A percentile compares a stretch with the other conserved stretches of the same genome.
Evolutionary conservation across 1,284 basidiomycete species (phyloP).

Genomic region (Cutaneotrichosporon sp.): DNA sequence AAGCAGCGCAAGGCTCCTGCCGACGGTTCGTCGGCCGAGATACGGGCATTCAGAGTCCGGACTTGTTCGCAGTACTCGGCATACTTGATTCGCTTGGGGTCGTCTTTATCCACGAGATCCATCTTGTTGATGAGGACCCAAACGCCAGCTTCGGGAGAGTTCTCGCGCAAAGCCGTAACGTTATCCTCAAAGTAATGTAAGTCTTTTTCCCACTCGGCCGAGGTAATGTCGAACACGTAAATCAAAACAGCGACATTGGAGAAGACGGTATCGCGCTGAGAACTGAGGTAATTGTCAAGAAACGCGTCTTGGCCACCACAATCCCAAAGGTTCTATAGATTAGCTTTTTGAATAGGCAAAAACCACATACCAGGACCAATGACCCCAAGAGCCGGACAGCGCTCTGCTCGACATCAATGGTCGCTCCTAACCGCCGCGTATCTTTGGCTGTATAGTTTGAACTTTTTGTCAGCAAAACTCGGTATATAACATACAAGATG

Average conservation of each 20-base stretch:
- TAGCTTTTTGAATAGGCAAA: constrained; percentile 55
- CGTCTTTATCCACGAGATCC: constrained; percentile 64
- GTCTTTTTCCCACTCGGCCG: constrained; percentile 65
- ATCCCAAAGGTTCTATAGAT: constrained; percentile 79
- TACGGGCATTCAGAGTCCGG: constrained; percentile 61
- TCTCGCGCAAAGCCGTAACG: constrained; percentile 69
- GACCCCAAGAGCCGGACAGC: constrained; percentile 90
- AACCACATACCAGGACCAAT: constrained; percentile 46
- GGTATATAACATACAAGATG: constrained; percentile 74
- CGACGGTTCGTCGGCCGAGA: constrained; percentile 36
- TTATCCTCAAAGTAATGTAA: constrained; percentile 84
- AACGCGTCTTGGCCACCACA: constrained; percentile 97
- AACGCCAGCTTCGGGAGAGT: constrained; percentile 67
- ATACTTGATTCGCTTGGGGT: constrained; percentile 62
- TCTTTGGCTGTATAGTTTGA: constrained; percentile 89
- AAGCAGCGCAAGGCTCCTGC: constrained; percentile 56
- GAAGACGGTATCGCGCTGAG: constrained; percentile 89
- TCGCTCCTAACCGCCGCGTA: constrained; percentile 87
- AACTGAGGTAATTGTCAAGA: constrained; percentile 91
- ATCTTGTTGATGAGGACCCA: constrained; percentile 97
- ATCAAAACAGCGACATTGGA: constrained; percentile 94
- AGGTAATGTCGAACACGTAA: constrained; percentile 93
- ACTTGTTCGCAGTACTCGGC: constrained; percentile 69
- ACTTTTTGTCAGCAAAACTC: constrained; percentile 53
- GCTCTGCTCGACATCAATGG: constrained; percentile 96